These are phyloP conservation scores for Phlyctochytrium arcticum DNA, from an alignment of 192 early-diverging fungal genomes.

Conservation along the genomic window DNA sequence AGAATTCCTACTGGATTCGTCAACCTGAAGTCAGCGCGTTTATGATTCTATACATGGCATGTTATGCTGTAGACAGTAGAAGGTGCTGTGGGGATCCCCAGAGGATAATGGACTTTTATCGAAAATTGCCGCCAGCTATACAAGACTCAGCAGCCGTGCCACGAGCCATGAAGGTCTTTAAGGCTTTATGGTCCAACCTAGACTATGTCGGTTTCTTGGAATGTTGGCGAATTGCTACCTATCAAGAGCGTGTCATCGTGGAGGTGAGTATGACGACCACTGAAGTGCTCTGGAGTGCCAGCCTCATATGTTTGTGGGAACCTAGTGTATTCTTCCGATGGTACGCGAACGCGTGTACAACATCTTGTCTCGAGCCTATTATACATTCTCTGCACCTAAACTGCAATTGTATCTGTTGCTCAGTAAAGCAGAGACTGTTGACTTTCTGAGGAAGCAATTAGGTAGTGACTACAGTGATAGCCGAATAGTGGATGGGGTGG, in stretches of 20 bases:
- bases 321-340: not conserved
- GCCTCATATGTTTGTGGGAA: too few species aligned
- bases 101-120: constrained; percentile 2
- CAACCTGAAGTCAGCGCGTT: constrained; percentile 14
- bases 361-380: constrained; percentile 23
- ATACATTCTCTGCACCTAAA: constrained; percentile 3
- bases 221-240: not conserved
- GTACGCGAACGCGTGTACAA: constrained; percentile 3
- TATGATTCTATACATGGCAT: constrained; percentile 19
- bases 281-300: too few species aligned
- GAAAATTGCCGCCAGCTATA: not conserved
- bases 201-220: constrained; percentile 8
- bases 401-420: not conserved
- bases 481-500: not conserved
- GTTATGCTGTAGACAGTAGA: not conserved
- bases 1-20: too few species aligned
- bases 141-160: not conserved
- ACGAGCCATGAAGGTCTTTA: constrained; percentile 11
- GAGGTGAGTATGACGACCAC: not conserved
- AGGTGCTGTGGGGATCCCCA: not conserved
- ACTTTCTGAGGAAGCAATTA: not conserved
- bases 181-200: constrained; percentile 10
- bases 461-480: not conserved
- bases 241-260: not conserved
- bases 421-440: not conserved